These are phyloP conservation scores for Epichloe baconii DNA, from an alignment of 2,329 filamentous ascomycete genomes.

Conservation along the genomic window DNA sequence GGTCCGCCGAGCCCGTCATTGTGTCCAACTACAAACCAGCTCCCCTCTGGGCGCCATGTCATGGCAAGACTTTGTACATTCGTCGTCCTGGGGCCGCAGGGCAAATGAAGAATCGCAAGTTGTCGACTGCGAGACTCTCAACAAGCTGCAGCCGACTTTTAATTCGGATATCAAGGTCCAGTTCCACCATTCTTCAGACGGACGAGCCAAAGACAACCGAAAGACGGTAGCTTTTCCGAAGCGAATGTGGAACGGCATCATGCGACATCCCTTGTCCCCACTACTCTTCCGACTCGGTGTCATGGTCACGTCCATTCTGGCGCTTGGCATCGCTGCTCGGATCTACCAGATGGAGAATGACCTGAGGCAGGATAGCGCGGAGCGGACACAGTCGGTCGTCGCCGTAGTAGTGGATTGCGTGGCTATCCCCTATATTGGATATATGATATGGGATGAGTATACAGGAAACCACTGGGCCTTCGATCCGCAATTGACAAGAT, in stretches of 20 bases:
- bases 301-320: constrained; percentile 68
- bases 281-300: constrained; percentile 71
- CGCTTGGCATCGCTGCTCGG: constrained; percentile 62
- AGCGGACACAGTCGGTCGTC: constrained; percentile 70
- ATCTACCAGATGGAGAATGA: constrained; percentile 52
- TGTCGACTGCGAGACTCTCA: constrained; percentile 31
- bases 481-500: constrained; percentile 77
- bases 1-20: constrained; percentile 46
- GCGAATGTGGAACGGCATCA: constrained; percentile 52
- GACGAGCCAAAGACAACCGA: constrained; percentile 15
- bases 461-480: constrained; percentile 80
- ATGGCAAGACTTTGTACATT: constrained; percentile 41
- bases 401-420: constrained; percentile 81
- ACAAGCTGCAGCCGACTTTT: constrained; percentile 35
- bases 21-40: constrained; percentile 34
- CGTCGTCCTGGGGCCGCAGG: constrained; percentile 37
- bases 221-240: constrained; percentile 28
- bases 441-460: constrained; percentile 95
- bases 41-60: constrained; percentile 27
- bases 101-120: constrained; percentile 34
- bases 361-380: constrained; percentile 28
- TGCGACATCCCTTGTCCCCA: constrained; percentile 76
- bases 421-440: constrained; percentile 78
- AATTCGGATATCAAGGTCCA: constrained; percentile 24
- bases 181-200: constrained; percentile 12